phyloP scores from a whole-genome alignment of 768 basidiomycete species.

The Lactarius evosmus region DNA sequence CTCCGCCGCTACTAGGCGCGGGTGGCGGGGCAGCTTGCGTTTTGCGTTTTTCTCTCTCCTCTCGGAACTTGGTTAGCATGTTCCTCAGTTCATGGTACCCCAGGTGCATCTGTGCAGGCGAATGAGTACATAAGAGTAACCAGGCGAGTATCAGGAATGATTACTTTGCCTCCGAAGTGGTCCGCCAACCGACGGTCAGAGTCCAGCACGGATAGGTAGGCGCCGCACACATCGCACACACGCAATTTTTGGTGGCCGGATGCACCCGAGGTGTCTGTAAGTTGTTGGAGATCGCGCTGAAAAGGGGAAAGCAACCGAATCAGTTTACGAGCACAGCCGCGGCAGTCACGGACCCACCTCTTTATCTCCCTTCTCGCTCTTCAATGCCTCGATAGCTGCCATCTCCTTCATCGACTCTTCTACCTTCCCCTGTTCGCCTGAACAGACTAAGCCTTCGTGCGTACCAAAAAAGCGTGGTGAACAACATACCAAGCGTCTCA shows the following conservation, averaged over 20 bases:
- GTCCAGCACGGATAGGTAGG: slow-evolving; percentile 97
- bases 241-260: slow-evolving; percentile 99
- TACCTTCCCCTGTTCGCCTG: slow-evolving; percentile 98
- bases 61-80: slow-evolving; percentile 86
- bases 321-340: neutral
- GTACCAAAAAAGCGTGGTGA: slow-evolving; percentile 6
- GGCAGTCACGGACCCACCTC: slow-evolving; percentile 54
- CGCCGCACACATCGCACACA: slow-evolving; percentile 99
- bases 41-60: slow-evolving; percentile 81
- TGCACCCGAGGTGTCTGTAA: slow-evolving; percentile 97
- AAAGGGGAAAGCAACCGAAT: neutral
- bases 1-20: slow-evolving; percentile 32
- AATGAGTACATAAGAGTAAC: neutral
- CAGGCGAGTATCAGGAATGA: slow-evolving; percentile 30
- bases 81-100: slow-evolving; percentile 98
- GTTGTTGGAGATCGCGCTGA: slow-evolving; percentile 88
- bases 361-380: slow-evolving; percentile 93
- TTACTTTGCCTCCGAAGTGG: slow-evolving; percentile 98
- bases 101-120: slow-evolving; percentile 82
- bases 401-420: slow-evolving; percentile 99
- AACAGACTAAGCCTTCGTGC: slow-evolving; percentile 10
- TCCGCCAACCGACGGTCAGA: slow-evolving; percentile 98
- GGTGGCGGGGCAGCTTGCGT: slow-evolving; percentile 45
- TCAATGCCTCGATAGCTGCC: slow-evolving; percentile 95
- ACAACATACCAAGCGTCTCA: slow-evolving; percentile 73